A percentile compares a stretch with the other conserved stretches of the same genome.
Evolutionary conservation across 208 protist genomes (phyloP).

Genomic region (Dictyostelium gargantuum): DNA sequence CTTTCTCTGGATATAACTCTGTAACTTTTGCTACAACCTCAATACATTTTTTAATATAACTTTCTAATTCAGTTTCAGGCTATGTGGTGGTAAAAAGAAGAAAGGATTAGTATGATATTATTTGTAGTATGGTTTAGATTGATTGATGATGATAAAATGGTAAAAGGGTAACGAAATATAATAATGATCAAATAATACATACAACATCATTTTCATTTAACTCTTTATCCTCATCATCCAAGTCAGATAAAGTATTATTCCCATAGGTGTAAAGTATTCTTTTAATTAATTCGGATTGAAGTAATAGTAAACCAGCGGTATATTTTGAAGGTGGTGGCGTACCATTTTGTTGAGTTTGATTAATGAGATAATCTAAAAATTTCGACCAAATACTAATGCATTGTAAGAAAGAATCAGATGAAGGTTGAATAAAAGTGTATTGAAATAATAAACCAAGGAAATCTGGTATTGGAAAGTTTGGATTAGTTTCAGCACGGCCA

Average conservation of each 20-base stretch:
- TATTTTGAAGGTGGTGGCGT: neutral
- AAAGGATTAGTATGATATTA: neutral
- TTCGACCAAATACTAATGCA: constrained; percentile 47
- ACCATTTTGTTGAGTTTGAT: neutral
- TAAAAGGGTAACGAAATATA: neutral
- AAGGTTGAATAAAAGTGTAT: constrained; percentile 1
- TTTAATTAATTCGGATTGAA: constrained; percentile 49
- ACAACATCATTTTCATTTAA: neutral
- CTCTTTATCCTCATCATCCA: constrained; percentile 1
- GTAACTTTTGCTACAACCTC: constrained; percentile 10
- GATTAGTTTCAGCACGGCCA: constrained; percentile 3
- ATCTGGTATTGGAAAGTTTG: constrained; percentile 26
- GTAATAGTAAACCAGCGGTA: constrained; percentile 11
- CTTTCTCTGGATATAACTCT: constrained; percentile 45
- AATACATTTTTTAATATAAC: constrained; percentile 33
- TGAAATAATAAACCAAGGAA: constrained; percentile 12
- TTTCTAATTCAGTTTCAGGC: neutral
- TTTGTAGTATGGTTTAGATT: neutral
- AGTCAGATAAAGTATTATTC: neutral
- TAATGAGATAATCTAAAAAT: constrained; percentile 27
- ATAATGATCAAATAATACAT: neutral
- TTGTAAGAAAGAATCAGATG: neutral
- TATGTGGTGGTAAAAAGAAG: neutral
- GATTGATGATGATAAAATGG: neutral
- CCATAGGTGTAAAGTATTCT: neutral